Evolutionary conservation across 2,329 filamentous ascomycete genomes (phyloP), one percentile per base, ranked within the genome.

Genomic region (Trichophyton mentagrophytes): DNA sequence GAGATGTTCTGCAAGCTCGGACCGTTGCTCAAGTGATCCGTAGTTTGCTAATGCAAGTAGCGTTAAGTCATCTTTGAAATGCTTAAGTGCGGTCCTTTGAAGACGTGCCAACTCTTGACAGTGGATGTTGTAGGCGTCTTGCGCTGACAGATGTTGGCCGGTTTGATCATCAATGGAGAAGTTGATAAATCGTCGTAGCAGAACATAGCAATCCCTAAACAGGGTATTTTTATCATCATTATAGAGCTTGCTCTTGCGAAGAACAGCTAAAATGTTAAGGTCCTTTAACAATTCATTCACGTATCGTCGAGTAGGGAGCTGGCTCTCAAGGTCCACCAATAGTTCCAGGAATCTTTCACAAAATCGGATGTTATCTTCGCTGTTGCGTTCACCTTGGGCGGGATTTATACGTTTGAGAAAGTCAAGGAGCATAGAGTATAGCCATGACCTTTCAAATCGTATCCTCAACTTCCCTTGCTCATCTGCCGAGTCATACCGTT

Each of bases 341-440:
- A 99, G 86, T 73, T 99, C 93, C 58, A 93, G 75, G 64, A 97
- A 92, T n/a, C 91, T 84, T 73, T 97, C 92, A 71, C 90, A 95
- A 73, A 96, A 99, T 2, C 84, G 75, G 20, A 90, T 72, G 66
- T 88, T 85, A 36, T 90, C 86, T 73, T 73, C 64, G 61, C 69
- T 67, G 20, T 70, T 66, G 58, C 71, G 70, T 15, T 72, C 72
- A 11, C 67, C 33, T 3, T 79, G 77, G 13, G 27, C 30, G 4
- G 25, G 56, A 70, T 95, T 89, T 8, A 96, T 75, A 60, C 86
- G 79, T 63, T 85, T 81, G 33, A 96, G 71, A 67, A 97, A 96
- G 69, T 95, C 88, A 36, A 96, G 74, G 0, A 93, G 77, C 66
- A 97, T 79, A 2, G 89, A 87, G 70, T 90, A 96, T 9, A 99